Evolutionary conservation across 352 stramenopile species (phyloP), one percentile per base, ranked within the genome.

Genomic region (Globisporangium polare): DNA sequence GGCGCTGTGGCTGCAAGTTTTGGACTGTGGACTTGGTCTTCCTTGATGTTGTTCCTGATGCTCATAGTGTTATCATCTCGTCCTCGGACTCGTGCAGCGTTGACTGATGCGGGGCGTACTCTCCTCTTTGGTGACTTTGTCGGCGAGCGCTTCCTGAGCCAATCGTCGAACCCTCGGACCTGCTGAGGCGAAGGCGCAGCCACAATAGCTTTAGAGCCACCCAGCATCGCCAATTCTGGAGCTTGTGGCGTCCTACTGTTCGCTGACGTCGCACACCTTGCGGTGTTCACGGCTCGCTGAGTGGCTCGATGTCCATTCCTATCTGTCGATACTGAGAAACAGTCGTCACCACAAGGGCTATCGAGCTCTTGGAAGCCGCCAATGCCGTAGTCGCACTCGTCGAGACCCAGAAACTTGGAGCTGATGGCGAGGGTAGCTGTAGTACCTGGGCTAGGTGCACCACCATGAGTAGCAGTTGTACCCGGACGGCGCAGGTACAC

Each of bases 81-180:
- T 9, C 45, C 45, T 24, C 50, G 37, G 31, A 73, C 69, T 4
- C 63, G 63, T 8, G 46, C 27, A 0, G 61, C 17, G 3, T 57
- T 56, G 10, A 49, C 42, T 13, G 68, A 66, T 5, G 62, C 65
- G 42, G 55, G 9, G 8, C 17, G 20, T 8, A 20, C 37, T 42
- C n/a, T 17, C 2, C 26, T 22, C 17, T n/a, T 31, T 37, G 53
- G 43, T 2, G 45, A 60, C n/a, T 64, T 58, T 13, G 65, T 58
- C 0, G 50, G 58, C 15, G 68, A 62, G 3, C 59, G 66, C 41
- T 69, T 75, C 39, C 72, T 47, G 10, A 88, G 60, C 74, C 78
- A 85, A 1, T 58, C 64, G 10, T 77, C 65, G 18, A 83, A 68
- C 1, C 74, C 76, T 39, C 70, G 68, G 5, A 88, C 73, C 4